Percentiles rank a stretch among this genome's conserved stretches.
phyloP scores from a whole-genome alignment of 371 early-diverging fungal genomes.

The Entomophthora muscae region DNA sequence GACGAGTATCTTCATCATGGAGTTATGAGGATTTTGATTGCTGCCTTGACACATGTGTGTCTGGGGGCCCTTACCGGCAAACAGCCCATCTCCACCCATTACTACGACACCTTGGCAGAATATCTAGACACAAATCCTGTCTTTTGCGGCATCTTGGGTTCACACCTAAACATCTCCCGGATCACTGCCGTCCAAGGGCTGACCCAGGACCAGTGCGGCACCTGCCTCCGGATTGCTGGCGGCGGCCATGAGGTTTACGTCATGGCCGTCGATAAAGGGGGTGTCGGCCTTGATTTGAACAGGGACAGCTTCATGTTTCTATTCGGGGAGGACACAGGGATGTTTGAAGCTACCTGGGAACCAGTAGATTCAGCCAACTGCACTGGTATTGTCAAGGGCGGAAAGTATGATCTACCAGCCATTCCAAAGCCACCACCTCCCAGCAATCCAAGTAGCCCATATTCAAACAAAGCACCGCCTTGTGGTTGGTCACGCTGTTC shows the following conservation, averaged over 20 bases:
- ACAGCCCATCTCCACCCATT: background rate
- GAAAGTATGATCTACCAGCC: too few relatives aligned
- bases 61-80: background rate
- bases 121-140: slow-evolving; percentile 15
- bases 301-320: slow-evolving; percentile 15
- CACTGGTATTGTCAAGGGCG: slow-evolving; percentile 1
- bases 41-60: too few relatives aligned
- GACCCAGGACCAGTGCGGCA: slow-evolving; percentile 22
- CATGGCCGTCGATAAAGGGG: slow-evolving; percentile 31
- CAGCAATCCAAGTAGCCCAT: too few relatives aligned
- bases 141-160: slow-evolving; percentile 29
- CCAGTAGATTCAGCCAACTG: slow-evolving; percentile 14
- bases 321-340: slow-evolving; percentile 15
- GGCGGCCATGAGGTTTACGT: slow-evolving; percentile 23
- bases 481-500: too few relatives aligned
- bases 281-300: slow-evolving; percentile 26
- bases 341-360: slow-evolving; percentile 16
- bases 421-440: too few relatives aligned
- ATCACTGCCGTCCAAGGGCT: slow-evolving; percentile 31
- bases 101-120: background rate
- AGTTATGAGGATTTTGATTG: too few relatives aligned
- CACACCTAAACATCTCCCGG: slow-evolving; percentile 21
- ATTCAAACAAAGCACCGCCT: too few relatives aligned
- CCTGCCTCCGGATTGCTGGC: slow-evolving; percentile 24
- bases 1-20: too few relatives aligned